phyloP scores from a whole-genome alignment of 306 rosid species.

The Prosopis cineraria region DNA sequence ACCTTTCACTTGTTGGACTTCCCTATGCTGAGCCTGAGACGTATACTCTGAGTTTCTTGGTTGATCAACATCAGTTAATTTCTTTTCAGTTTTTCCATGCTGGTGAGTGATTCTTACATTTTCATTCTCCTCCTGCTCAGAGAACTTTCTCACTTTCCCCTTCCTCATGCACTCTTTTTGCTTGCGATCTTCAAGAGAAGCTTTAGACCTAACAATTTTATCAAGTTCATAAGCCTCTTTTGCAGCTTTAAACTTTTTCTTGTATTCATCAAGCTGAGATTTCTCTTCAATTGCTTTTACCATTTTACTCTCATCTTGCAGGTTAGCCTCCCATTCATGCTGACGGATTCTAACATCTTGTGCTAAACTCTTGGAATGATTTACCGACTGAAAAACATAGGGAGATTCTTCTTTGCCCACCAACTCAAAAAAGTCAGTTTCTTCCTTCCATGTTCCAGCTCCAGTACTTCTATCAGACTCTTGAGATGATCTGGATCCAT shows the following conservation, averaged over 20 bases:
- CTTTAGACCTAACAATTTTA: constrained; percentile 46
- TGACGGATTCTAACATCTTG: constrained; percentile 42
- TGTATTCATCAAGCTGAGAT: constrained; percentile 38
- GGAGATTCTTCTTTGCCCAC: constrained; percentile 64
- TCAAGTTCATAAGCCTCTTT: constrained; percentile 41
- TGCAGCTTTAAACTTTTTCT: constrained; percentile 47
- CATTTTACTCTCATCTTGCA: constrained; percentile 39
- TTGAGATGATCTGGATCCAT: constrained; percentile 55
- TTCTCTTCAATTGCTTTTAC: constrained; percentile 36
- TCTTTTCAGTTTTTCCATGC: constrained; percentile 43
- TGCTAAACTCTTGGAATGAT: constrained; percentile 41
- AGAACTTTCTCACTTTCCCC: constrained; percentile 41
- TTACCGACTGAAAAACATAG: constrained; percentile 46
- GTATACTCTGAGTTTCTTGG: constrained; percentile 37
- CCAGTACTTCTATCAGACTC: constrained; percentile 53
- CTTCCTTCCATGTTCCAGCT: constrained; percentile 78
- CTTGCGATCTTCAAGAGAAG: constrained; percentile 41
- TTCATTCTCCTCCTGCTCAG: constrained; percentile 43
- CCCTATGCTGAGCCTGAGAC: constrained; percentile 43
- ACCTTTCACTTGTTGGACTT: constrained; percentile 28
- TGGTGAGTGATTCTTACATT: constrained; percentile 33
- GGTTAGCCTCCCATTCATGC: constrained; percentile 46
- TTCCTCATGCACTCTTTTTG: constrained; percentile 48
- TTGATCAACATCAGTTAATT: constrained; percentile 39
- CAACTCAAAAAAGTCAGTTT: constrained; percentile 77